Conservation (phyloP, 352 stramenopile genomes). For the Plasmopara muralis region DNA sequence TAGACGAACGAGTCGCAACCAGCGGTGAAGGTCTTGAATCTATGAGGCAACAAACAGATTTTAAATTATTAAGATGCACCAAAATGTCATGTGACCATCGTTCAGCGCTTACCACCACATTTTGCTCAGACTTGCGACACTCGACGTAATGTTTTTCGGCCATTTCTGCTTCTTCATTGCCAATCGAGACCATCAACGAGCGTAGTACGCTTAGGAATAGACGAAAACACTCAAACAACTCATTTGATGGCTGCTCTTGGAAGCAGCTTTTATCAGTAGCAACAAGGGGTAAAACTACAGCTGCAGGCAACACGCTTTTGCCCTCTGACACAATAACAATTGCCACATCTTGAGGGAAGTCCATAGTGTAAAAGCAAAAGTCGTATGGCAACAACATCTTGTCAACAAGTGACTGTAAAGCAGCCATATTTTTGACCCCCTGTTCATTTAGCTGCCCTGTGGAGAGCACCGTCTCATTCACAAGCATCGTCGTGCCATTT, state of each 20-base stretch:
- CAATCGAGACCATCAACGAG: slow-evolving; percentile 44
- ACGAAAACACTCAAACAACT: slow-evolving; percentile 57
- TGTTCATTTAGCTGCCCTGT: slow-evolving; percentile 60
- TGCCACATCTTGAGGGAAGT: slow-evolving; percentile 71
- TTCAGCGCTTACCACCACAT: slow-evolving; percentile 50
- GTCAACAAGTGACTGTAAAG: slow-evolving; percentile 59
- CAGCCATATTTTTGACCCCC: slow-evolving; percentile 66
- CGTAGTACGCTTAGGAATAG: slow-evolving; percentile 58
- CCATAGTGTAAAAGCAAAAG: slow-evolving; percentile 81
- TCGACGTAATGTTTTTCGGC: slow-evolving; percentile 77
- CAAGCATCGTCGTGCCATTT: slow-evolving; percentile 53
- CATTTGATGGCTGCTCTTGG: slow-evolving; percentile 10
- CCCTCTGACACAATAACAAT: slow-evolving; percentile 60
- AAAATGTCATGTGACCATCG: background rate
- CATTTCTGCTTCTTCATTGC: slow-evolving; percentile 67
- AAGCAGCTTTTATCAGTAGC: background rate
- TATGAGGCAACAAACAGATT: slow-evolving; percentile 17
- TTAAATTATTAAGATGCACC: background rate
- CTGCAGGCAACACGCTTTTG: slow-evolving; percentile 68
- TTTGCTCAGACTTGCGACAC: slow-evolving; percentile 55
- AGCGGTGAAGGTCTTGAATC: slow-evolving; percentile 73
- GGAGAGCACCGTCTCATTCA: slow-evolving; percentile 63
- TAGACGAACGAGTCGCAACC: slow-evolving; percentile 64
- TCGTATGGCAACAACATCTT: slow-evolving; percentile 81
- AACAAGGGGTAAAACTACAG: slow-evolving; percentile 39